These are phyloP conservation scores for Closterium sp. DNA, from an alignment of 139 green algal genomes.

Conservation along the genomic window DNA sequence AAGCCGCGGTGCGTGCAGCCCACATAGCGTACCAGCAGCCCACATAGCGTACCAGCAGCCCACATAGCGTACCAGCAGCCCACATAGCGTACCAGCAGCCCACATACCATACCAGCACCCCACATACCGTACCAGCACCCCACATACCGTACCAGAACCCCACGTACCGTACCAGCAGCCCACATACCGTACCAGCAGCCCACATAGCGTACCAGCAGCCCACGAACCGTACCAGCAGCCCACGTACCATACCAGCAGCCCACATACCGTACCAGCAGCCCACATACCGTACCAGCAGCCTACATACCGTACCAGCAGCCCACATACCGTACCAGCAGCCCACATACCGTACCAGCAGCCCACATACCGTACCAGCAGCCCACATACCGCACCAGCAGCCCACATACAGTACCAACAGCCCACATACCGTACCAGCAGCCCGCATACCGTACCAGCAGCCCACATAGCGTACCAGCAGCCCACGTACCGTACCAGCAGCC, in stretches of 20 bases:
- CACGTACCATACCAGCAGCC: background rate
- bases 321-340: no score
- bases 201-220: no score
- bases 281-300: background rate
- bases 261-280: background rate
- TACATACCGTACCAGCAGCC: background rate
- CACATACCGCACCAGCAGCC: background rate
- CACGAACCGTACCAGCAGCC: background rate
- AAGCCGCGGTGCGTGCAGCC: no score
- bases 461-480: no score
- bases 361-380: background rate
- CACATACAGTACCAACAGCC: background rate
- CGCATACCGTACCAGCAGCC: background rate
- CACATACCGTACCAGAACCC: background rate
- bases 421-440: no score
- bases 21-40: background rate
- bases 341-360: no score
- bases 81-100: no score
- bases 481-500: background rate
- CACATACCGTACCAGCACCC: background rate
- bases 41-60: background rate
- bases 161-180: no score
- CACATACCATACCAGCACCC: background rate
- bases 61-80: no score
- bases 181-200: background rate